Evolutionary conservation across 257 asterid species (phyloP), one percentile per base, ranked within the genome.

Genomic region (Lavandula angustifolia): DNA sequence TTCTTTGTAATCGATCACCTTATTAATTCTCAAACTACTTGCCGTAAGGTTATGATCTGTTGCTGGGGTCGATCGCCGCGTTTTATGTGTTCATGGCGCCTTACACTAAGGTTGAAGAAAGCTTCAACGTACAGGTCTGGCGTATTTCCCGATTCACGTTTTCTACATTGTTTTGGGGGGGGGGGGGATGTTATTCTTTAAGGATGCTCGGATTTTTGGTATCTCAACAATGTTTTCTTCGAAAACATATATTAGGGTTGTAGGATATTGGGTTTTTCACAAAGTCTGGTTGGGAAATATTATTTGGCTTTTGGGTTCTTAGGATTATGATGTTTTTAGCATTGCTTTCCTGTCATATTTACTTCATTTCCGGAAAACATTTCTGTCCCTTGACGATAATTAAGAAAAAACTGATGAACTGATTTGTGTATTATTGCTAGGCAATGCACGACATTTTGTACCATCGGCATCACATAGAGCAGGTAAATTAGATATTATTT

Each of bases 51-150:
- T 87, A 85, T 64, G 99, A 92, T 71, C 75, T 92, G 83, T 73
- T 92, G 74, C 75, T 89, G 84, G 97, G 94, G 40, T 66, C 86
- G 48, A 81, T 92, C 70, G 90, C 96, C 65, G 90, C 92, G 10
- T 82, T 92, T 68, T 92, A 92, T 68, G 89, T 89, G 27, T 82
- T 89, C 76, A 79, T 83, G 95, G 87, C 73, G 56, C 97, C 99
- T 37, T 92, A 87, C 74, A 92, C 99, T 1, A 92, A 92, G 81
- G 99, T 92, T 22, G 99, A 89, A 80, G 99, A 92, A 69, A 92
- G 99, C 83, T 92, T 89, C 88, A 92, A 89, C 73, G 73, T 92
- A 72, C 99, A 89, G 97, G 99, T 89, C 18, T 33, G 49, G 18
- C n/a, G 22, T 5, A 54, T 67, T 53, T 41, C 52, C 9, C 1